Base-by-base conservation (phyloP, 2,329 filamentous ascomycete genomes). In the Botrytis byssoidea region DNA sequence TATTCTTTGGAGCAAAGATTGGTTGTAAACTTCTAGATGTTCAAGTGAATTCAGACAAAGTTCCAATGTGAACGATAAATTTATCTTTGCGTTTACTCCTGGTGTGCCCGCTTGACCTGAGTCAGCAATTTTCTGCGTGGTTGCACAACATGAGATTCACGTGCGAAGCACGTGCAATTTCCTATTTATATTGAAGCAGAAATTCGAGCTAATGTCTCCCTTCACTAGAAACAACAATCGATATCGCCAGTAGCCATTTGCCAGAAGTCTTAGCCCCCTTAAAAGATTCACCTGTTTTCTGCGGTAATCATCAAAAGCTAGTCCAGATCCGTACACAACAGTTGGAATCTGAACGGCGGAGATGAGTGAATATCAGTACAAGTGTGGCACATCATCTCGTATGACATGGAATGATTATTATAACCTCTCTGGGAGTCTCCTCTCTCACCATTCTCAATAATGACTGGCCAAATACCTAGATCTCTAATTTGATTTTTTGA, bases 221-320 rank as follows among this genome's bases (percentile, higher is more conserved):
- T 25, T 20, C 6, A 25, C 16, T 37, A 37, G 20, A 60, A 4
- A 35, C 2, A 12, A 25, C 6, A 22, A 22, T 25, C 0, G 7
- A 10, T 35, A 1, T 32, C 18, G 3, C 3, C 9, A 1, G 5
- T 35, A 2, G 5, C 0, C 10, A 22, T 8, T 9, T 35, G 8
- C 16, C n/a, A 1, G 3, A 59, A 59, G 18, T 32, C 55, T 59
- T 20, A 10, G 9, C 6, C 1, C 12, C 1, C 4, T 55, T 55
- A 4, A 32, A 20, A 12, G 0, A 35, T 10, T 10, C 0, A 16
- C 9, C 22, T 9, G 7, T 20, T 59, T 4, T 2, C 2, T 10
- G 29, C 8, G 2, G 18, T 32, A 35, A 32, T 59, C 55, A 35
- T 10, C 55, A 4, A 32, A 32, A 59, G 9, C 55, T 35, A 35